Evolutionary conservation across 805 yeast genomes (phyloP).

Genomic region (Pichia eremophila): DNA sequence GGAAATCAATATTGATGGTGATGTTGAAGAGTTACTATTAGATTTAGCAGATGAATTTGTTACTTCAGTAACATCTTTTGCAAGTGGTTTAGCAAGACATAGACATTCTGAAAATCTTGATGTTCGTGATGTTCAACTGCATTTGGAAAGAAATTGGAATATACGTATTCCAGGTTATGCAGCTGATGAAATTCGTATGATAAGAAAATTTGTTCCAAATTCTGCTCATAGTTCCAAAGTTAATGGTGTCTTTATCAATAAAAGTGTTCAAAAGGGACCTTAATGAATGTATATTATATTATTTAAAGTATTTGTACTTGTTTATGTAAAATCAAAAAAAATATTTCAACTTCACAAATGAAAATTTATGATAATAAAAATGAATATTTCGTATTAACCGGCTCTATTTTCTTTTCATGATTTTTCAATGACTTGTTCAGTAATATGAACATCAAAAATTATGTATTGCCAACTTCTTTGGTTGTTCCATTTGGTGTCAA

Average conservation of each 20-base stretch:
- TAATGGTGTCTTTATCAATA: slow-evolving; percentile 57
- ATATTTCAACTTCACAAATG: too few species aligned
- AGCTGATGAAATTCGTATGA: slow-evolving; percentile 78
- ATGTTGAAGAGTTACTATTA: slow-evolving; percentile 81
- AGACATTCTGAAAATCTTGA: slow-evolving; percentile 82
- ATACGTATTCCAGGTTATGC: slow-evolving; percentile 90
- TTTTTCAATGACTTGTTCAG: too few species aligned
- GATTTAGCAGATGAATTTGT: slow-evolving; percentile 96
- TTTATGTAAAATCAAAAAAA: too few species aligned
- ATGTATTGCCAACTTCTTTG: background rate
- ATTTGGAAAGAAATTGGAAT: slow-evolving; percentile 90
- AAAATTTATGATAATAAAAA: too few species aligned
- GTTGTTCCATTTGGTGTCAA: slow-evolving; percentile 4
- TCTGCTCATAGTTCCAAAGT: slow-evolving; percentile 54
- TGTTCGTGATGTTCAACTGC: slow-evolving; percentile 82
- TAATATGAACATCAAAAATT: background rate
- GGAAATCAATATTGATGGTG: slow-evolving; percentile 86
- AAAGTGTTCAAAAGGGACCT: slow-evolving; percentile 44
- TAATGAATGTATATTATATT: background rate
- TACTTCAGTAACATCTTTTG: slow-evolving; percentile 81
- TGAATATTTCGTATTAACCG: too few species aligned
- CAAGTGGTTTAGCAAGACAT: slow-evolving; percentile 91
- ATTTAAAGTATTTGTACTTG: background rate
- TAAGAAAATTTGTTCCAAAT: slow-evolving; percentile 64
- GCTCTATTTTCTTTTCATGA: too few species aligned